These are phyloP conservation scores for Lichtheimia ornata DNA, from an alignment of 371 early-diverging fungal species.

Conservation along the genomic window DNA sequence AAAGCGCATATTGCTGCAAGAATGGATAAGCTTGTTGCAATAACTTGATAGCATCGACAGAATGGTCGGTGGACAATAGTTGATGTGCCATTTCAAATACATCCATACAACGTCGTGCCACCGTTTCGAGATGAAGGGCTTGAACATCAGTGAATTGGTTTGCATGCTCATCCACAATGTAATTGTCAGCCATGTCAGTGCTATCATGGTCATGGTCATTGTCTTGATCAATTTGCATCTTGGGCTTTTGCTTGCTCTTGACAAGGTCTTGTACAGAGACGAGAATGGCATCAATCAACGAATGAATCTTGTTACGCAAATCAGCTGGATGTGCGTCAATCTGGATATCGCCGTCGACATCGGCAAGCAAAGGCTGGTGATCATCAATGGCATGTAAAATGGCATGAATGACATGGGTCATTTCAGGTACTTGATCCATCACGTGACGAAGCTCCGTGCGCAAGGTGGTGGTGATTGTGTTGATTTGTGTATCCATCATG, in stretches of 20 bases:
- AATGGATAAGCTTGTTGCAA: constrained; percentile 60
- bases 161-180: constrained; percentile 37
- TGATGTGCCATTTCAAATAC: constrained; percentile 27
- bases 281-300: constrained; percentile 37
- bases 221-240: constrained; percentile 28
- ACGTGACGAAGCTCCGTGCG: constrained; percentile 13
- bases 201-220: constrained; percentile 50
- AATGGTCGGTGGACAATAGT: constrained; percentile 10
- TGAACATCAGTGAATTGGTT: constrained; percentile 27
- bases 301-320: constrained; percentile 34
- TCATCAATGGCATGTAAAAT: constrained; percentile 32
- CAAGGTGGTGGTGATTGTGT: constrained; percentile 15
- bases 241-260: constrained; percentile 22
- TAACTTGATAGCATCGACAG: constrained; percentile 26
- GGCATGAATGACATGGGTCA: constrained; percentile 17
- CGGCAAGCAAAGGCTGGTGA: constrained; percentile 7
- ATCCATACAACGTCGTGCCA: constrained; percentile 37
- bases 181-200: constrained; percentile 48
- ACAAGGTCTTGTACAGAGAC: constrained; percentile 48
- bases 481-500: constrained; percentile 22
- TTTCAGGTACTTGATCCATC: constrained; percentile 22
- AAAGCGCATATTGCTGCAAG: constrained; percentile 68
- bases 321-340: background rate
- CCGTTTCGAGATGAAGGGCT: constrained; percentile 45
- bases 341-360: background rate